phyloP scores from a whole-genome alignment of 1,284 basidiomycete species.

The Quambalaria eucalypti region DNA sequence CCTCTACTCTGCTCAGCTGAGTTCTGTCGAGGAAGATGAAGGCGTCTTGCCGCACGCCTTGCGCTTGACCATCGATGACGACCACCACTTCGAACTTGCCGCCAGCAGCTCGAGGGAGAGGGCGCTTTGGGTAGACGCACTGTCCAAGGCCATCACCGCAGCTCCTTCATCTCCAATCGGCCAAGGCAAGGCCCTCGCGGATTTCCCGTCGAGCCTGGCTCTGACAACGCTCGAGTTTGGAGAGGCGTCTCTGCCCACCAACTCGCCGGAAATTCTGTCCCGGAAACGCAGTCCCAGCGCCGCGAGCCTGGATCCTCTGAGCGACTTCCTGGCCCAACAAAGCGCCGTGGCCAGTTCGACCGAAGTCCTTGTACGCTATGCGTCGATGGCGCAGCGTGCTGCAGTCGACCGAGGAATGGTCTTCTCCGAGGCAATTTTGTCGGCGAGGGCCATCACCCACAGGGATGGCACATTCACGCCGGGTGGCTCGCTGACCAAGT shows the following conservation, averaged over 20 bases:
- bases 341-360: constrained; percentile 11
- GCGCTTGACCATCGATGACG: constrained; percentile 28
- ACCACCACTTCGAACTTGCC: constrained; percentile 42
- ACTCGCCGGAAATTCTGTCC: no score
- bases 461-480: constrained; percentile 1
- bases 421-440: constrained; percentile 26
- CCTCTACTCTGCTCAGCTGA: constrained; percentile 14
- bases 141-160: constrained; percentile 24
- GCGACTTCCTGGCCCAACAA: constrained; percentile 26
- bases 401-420: constrained; percentile 40
- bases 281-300: constrained; percentile 12
- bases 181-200: no score
- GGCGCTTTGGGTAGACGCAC: constrained; percentile 32
- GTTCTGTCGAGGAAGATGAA: background rate
- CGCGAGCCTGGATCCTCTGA: constrained; percentile 10
- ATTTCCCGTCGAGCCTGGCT: constrained; percentile 26
- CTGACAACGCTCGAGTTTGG: background rate
- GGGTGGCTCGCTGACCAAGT: background rate
- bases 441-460: background rate
- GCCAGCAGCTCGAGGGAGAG: constrained; percentile 35
- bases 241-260: background rate
- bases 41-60: constrained; percentile 31
- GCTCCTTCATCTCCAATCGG: constrained; percentile 15
- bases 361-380: constrained; percentile 33
- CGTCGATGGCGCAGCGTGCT: constrained; percentile 30